Evolutionary conservation across 2,329 filamentous ascomycete genomes (phyloP).

Genomic region (Fusarium agapanthi): DNA sequence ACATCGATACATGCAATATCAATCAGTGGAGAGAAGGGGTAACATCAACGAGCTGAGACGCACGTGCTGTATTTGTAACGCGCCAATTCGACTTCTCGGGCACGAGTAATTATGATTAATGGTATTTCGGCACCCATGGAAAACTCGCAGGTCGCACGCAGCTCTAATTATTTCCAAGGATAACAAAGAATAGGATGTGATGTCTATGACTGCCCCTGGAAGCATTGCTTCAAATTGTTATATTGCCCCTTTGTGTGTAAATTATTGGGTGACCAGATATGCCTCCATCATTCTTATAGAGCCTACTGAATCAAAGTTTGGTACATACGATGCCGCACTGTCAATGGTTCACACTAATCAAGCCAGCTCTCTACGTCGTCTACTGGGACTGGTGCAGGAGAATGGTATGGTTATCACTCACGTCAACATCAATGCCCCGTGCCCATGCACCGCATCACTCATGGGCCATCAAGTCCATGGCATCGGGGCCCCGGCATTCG

Average conservation of each 20-base stretch:
- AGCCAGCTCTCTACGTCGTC: conserved; percentile 1
- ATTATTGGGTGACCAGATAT: conserved; percentile 8
- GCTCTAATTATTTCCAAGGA: not conserved
- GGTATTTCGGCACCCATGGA: conserved; percentile 1
- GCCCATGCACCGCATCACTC: conserved; percentile 6
- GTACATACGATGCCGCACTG: conserved; percentile 1
- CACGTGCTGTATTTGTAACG: conserved; percentile 30
- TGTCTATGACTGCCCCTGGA: not conserved
- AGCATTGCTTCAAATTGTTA: conserved; percentile 14
- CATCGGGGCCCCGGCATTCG: conserved; percentile 32
- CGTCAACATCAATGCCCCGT: conserved; percentile 12
- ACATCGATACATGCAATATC: conserved; percentile 9
- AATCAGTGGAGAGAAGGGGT: conserved; percentile 35
- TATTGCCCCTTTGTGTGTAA: conserved; percentile 7
- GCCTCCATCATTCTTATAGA: not conserved
- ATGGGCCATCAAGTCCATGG: conserved; percentile 4
- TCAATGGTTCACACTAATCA: conserved; percentile 18
- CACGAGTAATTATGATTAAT: conserved; percentile 3
- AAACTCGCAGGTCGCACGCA: not conserved
- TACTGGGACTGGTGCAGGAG: conserved; percentile 23
- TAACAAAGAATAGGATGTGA: conserved; percentile 3
- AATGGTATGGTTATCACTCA: conserved; percentile 4
- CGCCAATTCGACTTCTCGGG: conserved; percentile 8
- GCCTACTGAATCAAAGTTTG: conserved; percentile 15
- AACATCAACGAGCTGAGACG: conserved; percentile 28